Percentiles rank a stretch among this genome's conserved stretches.
phyloP scores from a whole-genome alignment of 1,139 yeast genomes.

The Casaregolazyma lundiana region DNA sequence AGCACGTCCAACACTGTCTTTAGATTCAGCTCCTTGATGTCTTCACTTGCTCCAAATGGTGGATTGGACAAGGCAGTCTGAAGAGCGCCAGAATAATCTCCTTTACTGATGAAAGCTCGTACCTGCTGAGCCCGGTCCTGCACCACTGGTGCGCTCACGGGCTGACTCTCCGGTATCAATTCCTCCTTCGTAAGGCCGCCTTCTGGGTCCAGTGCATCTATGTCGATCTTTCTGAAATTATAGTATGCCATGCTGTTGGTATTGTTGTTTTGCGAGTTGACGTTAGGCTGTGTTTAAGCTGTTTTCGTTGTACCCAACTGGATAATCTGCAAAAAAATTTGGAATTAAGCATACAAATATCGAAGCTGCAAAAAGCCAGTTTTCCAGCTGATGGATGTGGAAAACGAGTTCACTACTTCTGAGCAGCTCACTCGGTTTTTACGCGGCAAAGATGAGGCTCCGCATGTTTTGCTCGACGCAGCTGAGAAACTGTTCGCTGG shows the following conservation, averaged over 20 bases:
- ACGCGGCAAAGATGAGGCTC: constrained; percentile 45
- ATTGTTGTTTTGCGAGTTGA: constrained; percentile 2
- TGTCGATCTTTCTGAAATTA: constrained; percentile 70
- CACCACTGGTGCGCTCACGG: constrained; percentile 49
- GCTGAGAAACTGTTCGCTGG: constrained; percentile 43
- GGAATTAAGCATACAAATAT: no score
- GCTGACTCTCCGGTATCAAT: constrained; percentile 48
- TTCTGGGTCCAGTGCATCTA: constrained; percentile 87
- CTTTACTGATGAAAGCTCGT: constrained; percentile 63
- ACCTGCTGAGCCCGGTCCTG: constrained; percentile 53
- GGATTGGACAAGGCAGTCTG: constrained; percentile 61
- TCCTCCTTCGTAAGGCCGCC: constrained; percentile 61
- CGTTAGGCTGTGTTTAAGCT: not conserved
- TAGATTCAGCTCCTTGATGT: constrained; percentile 47
- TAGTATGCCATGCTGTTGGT: constrained; percentile 25
- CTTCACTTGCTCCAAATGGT: constrained; percentile 73
- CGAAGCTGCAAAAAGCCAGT: no score
- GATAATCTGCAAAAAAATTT: not conserved
- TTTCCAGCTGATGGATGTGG: no score
- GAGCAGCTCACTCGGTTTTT: constrained; percentile 61
- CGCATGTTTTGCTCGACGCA: constrained; percentile 42
- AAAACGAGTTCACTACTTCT: constrained; percentile 35
- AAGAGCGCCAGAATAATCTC: constrained; percentile 67
- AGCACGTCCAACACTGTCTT: constrained; percentile 70
- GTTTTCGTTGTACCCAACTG: not conserved